Evolutionary conservation across 1,139 yeast genomes (phyloP).

Genomic region (Kluyveromyces sp.): DNA sequence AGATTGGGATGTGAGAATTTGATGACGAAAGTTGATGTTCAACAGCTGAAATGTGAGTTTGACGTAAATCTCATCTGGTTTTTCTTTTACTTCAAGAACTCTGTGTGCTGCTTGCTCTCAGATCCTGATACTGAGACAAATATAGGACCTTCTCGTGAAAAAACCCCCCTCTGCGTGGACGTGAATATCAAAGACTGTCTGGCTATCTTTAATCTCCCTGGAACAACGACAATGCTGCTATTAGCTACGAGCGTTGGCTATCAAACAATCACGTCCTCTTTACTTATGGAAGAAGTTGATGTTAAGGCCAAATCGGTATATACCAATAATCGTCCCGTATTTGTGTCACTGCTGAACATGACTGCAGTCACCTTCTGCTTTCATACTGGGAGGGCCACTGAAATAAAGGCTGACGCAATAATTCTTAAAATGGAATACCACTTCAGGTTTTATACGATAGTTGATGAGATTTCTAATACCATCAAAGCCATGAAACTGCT

Average conservation of each 20-base stretch:
- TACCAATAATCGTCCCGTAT: constrained; percentile 16
- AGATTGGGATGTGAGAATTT: neutral
- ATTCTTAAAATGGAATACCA: constrained; percentile 38
- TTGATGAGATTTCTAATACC: constrained; percentile 58
- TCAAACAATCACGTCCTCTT: neutral
- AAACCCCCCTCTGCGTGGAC: neutral
- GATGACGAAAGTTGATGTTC: neutral
- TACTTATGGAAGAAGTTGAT: neutral
- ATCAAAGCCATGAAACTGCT: constrained; percentile 56
- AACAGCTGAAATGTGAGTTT: constrained; percentile 16
- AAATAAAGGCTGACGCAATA: constrained; percentile 13
- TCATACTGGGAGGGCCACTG: constrained; percentile 3
- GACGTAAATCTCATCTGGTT: constrained; percentile 30
- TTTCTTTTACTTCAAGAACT: constrained; percentile 14
- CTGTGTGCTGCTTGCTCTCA: constrained; percentile 9
- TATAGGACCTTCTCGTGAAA: neutral
- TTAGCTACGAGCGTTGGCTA: constrained; percentile 9
- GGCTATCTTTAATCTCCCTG: constrained; percentile 17
- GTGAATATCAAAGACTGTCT: constrained; percentile 1
- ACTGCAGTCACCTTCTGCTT: constrained; percentile 13
- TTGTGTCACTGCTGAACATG: constrained; percentile 20
- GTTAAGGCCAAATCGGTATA: constrained; percentile 27
- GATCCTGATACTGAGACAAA: neutral
- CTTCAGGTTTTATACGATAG: constrained; percentile 55
- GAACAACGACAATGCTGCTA: constrained; percentile 20